Conservation (phyloP, 2,329 filamentous ascomycete genomes). For the Penicillium psychrosexuale region DNA sequence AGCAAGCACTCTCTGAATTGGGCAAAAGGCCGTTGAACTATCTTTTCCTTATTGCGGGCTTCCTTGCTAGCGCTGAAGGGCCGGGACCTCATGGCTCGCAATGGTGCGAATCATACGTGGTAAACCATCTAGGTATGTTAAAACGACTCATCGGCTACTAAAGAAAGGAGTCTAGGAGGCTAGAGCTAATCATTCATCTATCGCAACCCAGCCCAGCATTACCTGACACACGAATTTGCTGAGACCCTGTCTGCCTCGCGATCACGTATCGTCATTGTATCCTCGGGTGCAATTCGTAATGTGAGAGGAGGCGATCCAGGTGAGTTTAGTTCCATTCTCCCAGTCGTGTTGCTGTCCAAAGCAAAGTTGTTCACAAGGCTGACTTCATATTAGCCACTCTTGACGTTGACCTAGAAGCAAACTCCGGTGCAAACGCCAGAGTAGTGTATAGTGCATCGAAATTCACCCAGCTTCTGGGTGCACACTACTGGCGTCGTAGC, state of each 20-base stretch:
- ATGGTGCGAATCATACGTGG: constrained; percentile 23
- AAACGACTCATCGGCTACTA: not conserved
- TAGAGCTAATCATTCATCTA: not conserved
- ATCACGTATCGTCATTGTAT: constrained; percentile 24
- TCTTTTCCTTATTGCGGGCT: constrained; percentile 22
- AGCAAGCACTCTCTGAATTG: constrained; percentile 18
- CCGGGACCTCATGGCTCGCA: constrained; percentile 24
- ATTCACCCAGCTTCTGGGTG: constrained; percentile 22
- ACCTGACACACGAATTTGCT: constrained; percentile 18
- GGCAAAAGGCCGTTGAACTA: constrained; percentile 16
- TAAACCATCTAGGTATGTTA: constrained; percentile 25
- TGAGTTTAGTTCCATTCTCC: constrained; percentile 4
- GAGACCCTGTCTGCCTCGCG: constrained; percentile 19
- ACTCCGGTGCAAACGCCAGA: constrained; percentile 18
- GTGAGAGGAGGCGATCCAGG: constrained; percentile 21
- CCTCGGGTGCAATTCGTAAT: constrained; percentile 24
- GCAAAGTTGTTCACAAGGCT: not conserved
- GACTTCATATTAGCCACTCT: constrained; percentile 17
- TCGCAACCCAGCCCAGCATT: constrained; percentile 18
- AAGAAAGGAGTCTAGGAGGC: not conserved
- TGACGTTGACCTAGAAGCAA: constrained; percentile 23
- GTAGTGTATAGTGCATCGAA: constrained; percentile 26
- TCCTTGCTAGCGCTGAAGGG: constrained; percentile 13
- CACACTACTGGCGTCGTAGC: constrained; percentile 26
- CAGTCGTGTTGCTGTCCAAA: not conserved